These are phyloP conservation scores for Petrea volubilis DNA, from an alignment of 257 asterid species.

Conservation along the genomic window DNA sequence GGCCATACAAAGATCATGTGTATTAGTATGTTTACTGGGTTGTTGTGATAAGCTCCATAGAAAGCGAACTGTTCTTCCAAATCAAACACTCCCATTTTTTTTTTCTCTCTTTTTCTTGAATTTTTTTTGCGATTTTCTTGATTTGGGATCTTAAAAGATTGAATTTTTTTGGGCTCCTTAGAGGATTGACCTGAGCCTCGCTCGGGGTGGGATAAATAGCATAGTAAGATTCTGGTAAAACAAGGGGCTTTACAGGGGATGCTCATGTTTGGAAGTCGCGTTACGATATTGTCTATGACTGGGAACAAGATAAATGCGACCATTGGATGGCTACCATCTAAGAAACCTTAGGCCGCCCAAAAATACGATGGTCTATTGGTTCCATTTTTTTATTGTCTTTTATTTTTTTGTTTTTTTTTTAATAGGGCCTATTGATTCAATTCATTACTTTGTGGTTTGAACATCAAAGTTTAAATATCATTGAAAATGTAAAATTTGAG, in stretches of 20 bases:
- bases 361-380: no score
- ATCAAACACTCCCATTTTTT: conserved; percentile 71
- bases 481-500: no score
- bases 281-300: background rate
- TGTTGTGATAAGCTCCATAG: conserved; percentile 94
- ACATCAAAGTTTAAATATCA: no score
- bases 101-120: background rate
- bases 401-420: no score
- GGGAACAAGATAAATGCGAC: background rate
- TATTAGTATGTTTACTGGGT: conserved; percentile 65
- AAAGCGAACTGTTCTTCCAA: conserved; percentile 85
- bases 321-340: background rate
- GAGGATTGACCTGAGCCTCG: background rate
- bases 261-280: background rate
- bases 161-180: background rate
- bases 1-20: conserved; percentile 95
- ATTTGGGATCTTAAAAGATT: background rate
- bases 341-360: no score
- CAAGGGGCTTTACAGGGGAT: background rate
- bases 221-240: background rate
- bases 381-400: background rate
- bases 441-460: no score
- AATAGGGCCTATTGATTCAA: no score
- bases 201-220: background rate
- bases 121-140: background rate